Evolutionary conservation across 805 yeast species (phyloP).

Genomic region (Saturnispora sanitii): DNA sequence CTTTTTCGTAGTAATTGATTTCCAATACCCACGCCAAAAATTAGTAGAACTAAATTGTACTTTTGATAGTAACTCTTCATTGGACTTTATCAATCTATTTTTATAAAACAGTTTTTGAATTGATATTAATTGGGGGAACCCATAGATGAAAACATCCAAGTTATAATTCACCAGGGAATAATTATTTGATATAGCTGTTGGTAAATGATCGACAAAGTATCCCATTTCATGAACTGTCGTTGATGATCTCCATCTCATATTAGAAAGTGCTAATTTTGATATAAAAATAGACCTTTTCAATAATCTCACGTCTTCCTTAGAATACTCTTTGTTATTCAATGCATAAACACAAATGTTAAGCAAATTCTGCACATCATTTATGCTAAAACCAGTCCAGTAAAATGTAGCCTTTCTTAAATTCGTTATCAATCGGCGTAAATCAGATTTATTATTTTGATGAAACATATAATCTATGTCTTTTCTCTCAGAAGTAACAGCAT

Average conservation of each 20-base stretch:
- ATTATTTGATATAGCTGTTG: slow-evolving; percentile 29
- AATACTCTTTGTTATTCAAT: slow-evolving; percentile 29
- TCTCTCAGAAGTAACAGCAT: slow-evolving; percentile 66
- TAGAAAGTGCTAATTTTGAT: slow-evolving; percentile 40
- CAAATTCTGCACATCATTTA: slow-evolving; percentile 46
- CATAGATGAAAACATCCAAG: slow-evolving; percentile 35
- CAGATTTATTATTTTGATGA: slow-evolving; percentile 45
- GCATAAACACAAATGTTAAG: slow-evolving; percentile 38
- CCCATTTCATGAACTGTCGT: slow-evolving; percentile 59
- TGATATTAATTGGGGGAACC: slow-evolving; percentile 48
- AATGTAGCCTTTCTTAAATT: slow-evolving; percentile 60
- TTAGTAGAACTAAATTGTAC: slow-evolving; percentile 28
- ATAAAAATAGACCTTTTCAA: slow-evolving; percentile 35
- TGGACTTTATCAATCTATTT: slow-evolving; percentile 35
- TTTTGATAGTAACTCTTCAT: slow-evolving; percentile 23
- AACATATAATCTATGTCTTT: slow-evolving; percentile 63
- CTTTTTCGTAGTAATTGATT: slow-evolving; percentile 16
- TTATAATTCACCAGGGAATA: slow-evolving; percentile 36
- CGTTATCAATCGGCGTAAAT: slow-evolving; percentile 45
- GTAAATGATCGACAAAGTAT: slow-evolving; percentile 39
- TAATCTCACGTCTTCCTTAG: slow-evolving; percentile 30
- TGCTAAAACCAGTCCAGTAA: slow-evolving; percentile 67
- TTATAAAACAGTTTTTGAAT: slow-evolving; percentile 45
- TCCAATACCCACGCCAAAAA: slow-evolving; percentile 52
- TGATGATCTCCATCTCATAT: slow-evolving; percentile 48